Evolutionary conservation across 2,329 filamentous ascomycete species (phyloP).

Genomic region (Trichoderma breve): DNA sequence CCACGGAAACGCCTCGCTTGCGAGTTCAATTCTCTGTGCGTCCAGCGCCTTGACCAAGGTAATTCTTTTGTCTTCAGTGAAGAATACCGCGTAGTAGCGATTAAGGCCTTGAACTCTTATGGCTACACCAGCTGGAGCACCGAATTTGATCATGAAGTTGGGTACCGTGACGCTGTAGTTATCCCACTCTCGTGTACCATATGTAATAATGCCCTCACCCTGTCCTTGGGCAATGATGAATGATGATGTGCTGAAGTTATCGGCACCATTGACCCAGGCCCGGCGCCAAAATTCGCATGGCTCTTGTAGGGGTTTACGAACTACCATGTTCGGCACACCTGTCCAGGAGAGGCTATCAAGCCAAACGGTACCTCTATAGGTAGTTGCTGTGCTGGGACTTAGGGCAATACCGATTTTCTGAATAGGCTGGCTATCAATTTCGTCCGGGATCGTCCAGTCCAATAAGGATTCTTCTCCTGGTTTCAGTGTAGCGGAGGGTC

Average conservation of each 20-base stretch:
- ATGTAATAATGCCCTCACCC: conserved; percentile 30
- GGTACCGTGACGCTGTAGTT: conserved; percentile 28
- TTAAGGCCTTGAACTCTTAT: conserved; percentile 32
- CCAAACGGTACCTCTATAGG: conserved; percentile 12
- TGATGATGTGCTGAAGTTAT: conserved; percentile 2
- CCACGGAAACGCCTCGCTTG: conserved; percentile 13
- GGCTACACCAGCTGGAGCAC: conserved; percentile 27
- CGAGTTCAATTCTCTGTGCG: conserved; percentile 1
- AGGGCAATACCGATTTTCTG: conserved; percentile 17
- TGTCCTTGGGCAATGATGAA: conserved; percentile 15
- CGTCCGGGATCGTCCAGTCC: conserved; percentile 13
- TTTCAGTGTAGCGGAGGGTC: background rate
- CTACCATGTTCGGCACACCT: conserved; percentile 18
- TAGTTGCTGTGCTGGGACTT: background rate
- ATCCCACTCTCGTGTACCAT: conserved; percentile 35
- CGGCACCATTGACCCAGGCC: conserved; percentile 17
- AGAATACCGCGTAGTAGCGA: conserved; percentile 31
- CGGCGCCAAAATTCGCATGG: conserved; percentile 16
- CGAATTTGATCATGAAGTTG: conserved; percentile 29
- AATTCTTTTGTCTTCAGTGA: conserved; percentile 22
- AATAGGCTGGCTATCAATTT: conserved; percentile 19
- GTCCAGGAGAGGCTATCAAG: conserved; percentile 18
- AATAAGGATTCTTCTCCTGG: background rate
- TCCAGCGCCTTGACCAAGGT: conserved; percentile 18
- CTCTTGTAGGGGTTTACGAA: background rate